Conservation (phyloP, 208 protist species). For the Trypanosoma platydactyli region DNA sequence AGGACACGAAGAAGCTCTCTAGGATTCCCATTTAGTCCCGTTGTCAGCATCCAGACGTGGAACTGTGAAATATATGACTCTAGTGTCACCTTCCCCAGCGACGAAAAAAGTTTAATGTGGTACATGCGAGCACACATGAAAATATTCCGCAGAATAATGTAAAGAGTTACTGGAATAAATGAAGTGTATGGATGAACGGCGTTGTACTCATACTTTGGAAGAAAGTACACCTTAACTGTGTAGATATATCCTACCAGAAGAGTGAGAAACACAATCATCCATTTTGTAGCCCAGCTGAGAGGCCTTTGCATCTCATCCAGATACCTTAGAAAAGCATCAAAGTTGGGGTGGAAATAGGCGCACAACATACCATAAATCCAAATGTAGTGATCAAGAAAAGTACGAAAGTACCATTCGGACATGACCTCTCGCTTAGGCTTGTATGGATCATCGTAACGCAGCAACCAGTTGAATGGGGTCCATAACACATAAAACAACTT, state of each 20-base stretch:
- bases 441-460: conserved; percentile 53
- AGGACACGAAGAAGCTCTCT: conserved; percentile 35
- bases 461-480: conserved; percentile 38
- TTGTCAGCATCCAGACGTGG: conserved; percentile 63
- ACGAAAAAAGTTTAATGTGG: conserved; percentile 53
- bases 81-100: conserved; percentile 73
- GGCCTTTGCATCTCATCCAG: conserved; percentile 33
- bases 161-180: conserved; percentile 60
- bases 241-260: conserved; percentile 33
- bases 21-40: conserved; percentile 38
- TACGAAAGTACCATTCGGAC: conserved; percentile 84
- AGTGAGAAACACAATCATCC: conserved; percentile 13
- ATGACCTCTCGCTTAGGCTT: conserved; percentile 28
- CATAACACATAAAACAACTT: conserved; percentile 43
- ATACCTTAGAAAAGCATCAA: conserved; percentile 30
- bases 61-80: conserved; percentile 88
- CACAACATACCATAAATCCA: conserved; percentile 76
- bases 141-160: conserved; percentile 72
- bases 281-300: conserved; percentile 26
- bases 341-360: conserved; percentile 37
- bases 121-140: conserved; percentile 33
- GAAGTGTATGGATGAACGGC: conserved; percentile 70
- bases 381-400: conserved; percentile 74
- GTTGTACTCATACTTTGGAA: conserved; percentile 65
- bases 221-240: conserved; percentile 20